phyloP scores from a whole-genome alignment of 2,329 filamentous ascomycete genomes.

The Cladosporium sp. region DNA sequence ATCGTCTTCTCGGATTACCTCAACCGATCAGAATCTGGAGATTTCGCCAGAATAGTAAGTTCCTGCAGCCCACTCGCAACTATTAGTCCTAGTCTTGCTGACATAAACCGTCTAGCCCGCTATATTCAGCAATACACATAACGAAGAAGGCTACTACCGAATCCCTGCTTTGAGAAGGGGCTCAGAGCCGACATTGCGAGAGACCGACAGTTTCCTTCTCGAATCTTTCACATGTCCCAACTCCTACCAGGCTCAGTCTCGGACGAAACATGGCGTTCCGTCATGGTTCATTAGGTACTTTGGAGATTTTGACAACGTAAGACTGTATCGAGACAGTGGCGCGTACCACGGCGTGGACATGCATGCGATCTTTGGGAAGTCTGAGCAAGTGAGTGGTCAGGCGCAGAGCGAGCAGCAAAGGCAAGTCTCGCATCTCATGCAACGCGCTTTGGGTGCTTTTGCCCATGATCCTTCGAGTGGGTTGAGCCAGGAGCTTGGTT shows the following conservation, averaged over 20 bases:
- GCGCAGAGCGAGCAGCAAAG: conserved; percentile 17
- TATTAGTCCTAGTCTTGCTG: no score
- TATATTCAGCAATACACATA: no score
- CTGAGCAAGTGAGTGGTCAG: conserved; percentile 23
- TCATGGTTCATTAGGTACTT: conserved; percentile 28
- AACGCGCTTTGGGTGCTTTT: conserved; percentile 31
- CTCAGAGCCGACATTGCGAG: conserved; percentile 6
- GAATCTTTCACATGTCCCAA: conserved; percentile 36
- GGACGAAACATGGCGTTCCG: conserved; percentile 26
- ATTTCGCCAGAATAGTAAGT: conserved; percentile 39
- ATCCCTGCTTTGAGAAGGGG: conserved; percentile 35
- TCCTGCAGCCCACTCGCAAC: conserved; percentile 39
- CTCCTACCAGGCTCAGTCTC: conserved; percentile 35
- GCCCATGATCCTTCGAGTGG: conserved; percentile 29
- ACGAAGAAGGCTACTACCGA: conserved; percentile 47
- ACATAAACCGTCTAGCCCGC: no score
- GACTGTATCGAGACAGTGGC: conserved; percentile 13
- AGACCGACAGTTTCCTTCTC: no score
- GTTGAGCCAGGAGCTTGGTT: conserved; percentile 17
- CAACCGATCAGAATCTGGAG: conserved; percentile 7
- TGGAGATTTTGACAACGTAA: conserved; percentile 24
- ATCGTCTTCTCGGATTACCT: conserved; percentile 20
- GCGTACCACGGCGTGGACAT: conserved; percentile 29
- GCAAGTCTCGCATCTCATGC: conserved; percentile 21
- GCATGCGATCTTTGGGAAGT: conserved; percentile 29